phyloP scores from a whole-genome alignment of 768 basidiomycete genomes.

The Lentinula boryana region DNA sequence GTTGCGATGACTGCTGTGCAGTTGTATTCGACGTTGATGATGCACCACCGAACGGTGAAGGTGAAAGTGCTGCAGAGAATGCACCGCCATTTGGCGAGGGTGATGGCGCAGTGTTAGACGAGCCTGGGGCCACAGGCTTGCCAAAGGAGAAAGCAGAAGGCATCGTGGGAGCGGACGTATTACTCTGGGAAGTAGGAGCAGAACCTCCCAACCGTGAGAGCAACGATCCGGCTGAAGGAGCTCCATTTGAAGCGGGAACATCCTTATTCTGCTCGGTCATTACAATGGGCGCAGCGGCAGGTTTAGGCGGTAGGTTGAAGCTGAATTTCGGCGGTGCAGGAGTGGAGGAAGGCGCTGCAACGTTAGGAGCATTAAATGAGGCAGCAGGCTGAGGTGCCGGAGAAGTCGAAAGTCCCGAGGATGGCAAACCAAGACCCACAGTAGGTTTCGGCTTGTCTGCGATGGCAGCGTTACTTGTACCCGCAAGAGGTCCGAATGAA shows the following conservation, averaged over 20 bases:
- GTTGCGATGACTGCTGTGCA: conserved; percentile 15
- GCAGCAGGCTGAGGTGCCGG: conserved; percentile 5
- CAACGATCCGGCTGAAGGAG: conserved; percentile 11
- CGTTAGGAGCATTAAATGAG: not conserved
- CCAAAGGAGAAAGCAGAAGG: conserved; percentile 14
- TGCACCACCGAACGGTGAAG: conserved; percentile 6
- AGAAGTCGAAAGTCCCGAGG: conserved; percentile 4
- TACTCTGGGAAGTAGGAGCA: conserved; percentile 10
- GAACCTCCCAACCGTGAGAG: conserved; percentile 3
- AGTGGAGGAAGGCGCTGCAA: not conserved
- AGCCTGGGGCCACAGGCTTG: conserved; percentile 6
- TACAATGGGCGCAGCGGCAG: not conserved
- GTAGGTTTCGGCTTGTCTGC: conserved; percentile 9
- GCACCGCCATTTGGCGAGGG: conserved; percentile 8
- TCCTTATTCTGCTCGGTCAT: conserved; percentile 10
- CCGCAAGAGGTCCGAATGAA: conserved; percentile 15
- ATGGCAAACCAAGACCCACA: conserved; percentile 9
- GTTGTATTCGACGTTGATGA: conserved; percentile 8
- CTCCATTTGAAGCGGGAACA: not conserved
- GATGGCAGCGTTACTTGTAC: not conserved
- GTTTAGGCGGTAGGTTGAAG: conserved; percentile 7
- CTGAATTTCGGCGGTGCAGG: conserved; percentile 8
- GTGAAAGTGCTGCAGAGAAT: conserved; percentile 6
- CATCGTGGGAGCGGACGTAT: conserved; percentile 8
- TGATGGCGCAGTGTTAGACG: conserved; percentile 9